Percentiles rank a stretch among this genome's conserved stretches.
phyloP scores from a whole-genome alignment of 805 yeast genomes.

The Candida maltosa region DNA sequence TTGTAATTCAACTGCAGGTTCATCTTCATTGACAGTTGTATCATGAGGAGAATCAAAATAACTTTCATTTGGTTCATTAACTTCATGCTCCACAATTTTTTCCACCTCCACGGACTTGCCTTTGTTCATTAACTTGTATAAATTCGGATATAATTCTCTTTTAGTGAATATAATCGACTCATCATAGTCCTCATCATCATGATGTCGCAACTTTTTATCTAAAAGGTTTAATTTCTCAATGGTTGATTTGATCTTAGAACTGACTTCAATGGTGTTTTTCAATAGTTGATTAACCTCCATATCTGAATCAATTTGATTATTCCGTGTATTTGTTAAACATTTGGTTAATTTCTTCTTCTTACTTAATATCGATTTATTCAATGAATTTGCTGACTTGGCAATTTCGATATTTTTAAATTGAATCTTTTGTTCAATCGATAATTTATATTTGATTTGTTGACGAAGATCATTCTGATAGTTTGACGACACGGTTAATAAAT shows the following conservation, averaged over 20 bases:
- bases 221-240: slow-evolving; percentile 10
- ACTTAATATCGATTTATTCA: slow-evolving; percentile 14
- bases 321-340: slow-evolving; percentile 3
- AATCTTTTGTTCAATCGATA: slow-evolving; percentile 36
- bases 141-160: slow-evolving; percentile 12
- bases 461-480: slow-evolving; percentile 36
- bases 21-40: too few species aligned
- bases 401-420: slow-evolving; percentile 38
- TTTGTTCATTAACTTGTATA: slow-evolving; percentile 8
- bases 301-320: slow-evolving; percentile 10
- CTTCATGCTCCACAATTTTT: background rate
- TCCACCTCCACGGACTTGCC: background rate
- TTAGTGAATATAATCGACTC: background rate
- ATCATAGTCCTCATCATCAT: background rate
- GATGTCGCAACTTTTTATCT: slow-evolving; percentile 7
- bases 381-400: slow-evolving; percentile 23
- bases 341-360: slow-evolving; percentile 11
- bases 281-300: slow-evolving; percentile 10
- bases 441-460: slow-evolving; percentile 27
- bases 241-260: slow-evolving; percentile 12
- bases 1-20: background rate
- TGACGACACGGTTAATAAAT: slow-evolving; percentile 22
- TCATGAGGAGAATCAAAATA: background rate
- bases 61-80: background rate
- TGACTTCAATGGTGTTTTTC: slow-evolving; percentile 11